Evolutionary conservation across 176 grass and related monocot species (phyloP).

Genomic region (Panicum miliaceum): DNA sequence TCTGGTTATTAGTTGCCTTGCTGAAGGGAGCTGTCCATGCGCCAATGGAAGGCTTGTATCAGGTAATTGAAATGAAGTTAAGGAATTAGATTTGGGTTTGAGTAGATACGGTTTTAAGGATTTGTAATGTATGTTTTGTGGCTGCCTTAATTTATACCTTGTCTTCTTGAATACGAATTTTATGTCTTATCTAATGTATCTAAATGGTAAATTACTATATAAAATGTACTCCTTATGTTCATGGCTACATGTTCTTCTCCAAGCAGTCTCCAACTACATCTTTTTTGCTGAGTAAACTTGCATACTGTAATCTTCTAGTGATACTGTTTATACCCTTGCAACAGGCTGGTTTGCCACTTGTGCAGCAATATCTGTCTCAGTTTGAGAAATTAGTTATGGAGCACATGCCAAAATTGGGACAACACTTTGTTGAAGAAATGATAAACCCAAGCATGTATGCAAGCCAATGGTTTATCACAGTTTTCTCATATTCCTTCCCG

Average conservation of each 20-base stretch:
- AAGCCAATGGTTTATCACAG: conserved; percentile 99
- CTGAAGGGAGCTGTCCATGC: conserved; percentile 97
- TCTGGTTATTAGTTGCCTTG: conserved; percentile 96
- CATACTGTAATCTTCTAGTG: conserved; percentile 33
- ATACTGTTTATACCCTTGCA: conserved; percentile 45
- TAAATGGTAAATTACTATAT: neutral
- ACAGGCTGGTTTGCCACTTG: conserved; percentile 85
- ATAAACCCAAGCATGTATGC: conserved; percentile 98
- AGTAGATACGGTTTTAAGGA: neutral
- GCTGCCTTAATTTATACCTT: neutral
- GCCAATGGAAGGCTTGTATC: conserved; percentile 98
- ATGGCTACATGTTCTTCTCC: neutral
- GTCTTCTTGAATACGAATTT: neutral
- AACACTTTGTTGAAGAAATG: conserved; percentile 94
- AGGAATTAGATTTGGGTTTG: conserved; percentile 2
- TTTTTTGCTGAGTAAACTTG: conserved; percentile 18
- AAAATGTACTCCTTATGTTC: neutral
- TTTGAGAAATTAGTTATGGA: conserved; percentile 94
- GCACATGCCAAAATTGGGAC: conserved; percentile 79
- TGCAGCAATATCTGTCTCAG: conserved; percentile 84
- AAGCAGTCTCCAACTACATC: neutral
- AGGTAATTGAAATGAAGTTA: conserved; percentile 55
- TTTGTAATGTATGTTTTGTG: conserved; percentile 1
- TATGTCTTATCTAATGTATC: neutral
- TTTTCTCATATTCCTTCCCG: conserved; percentile 90